phyloP scores from a whole-genome alignment of 1,284 basidiomycete genomes.

The Heterobasidion occidentale region DNA sequence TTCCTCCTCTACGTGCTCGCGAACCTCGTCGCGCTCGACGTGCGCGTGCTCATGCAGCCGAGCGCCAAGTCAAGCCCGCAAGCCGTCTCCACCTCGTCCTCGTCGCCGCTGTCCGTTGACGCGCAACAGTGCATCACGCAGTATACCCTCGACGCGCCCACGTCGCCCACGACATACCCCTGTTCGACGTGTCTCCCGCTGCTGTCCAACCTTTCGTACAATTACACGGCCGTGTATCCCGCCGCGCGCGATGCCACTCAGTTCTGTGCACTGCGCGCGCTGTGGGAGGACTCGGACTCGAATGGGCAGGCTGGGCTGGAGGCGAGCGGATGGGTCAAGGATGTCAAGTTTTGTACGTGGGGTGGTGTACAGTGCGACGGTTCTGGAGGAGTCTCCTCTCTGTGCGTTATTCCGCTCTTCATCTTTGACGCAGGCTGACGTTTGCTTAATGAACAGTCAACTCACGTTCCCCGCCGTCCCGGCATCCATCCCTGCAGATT shows the following conservation, averaged over 20 bases:
- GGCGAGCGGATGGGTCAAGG: constrained; percentile 39
- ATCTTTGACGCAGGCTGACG: not conserved
- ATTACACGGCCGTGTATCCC: constrained; percentile 23
- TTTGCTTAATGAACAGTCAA: constrained; percentile 20
- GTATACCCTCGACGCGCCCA: constrained; percentile 38
- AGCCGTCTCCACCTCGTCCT: constrained; percentile 10
- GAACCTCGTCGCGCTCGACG: constrained; percentile 32
- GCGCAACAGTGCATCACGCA: constrained; percentile 39
- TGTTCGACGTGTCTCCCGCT: constrained; percentile 39
- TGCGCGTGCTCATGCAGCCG: constrained; percentile 22
- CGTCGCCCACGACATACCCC: constrained; percentile 34
- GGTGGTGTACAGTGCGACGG: constrained; percentile 36
- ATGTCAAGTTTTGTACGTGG: constrained; percentile 41
- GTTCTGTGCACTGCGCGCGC: constrained; percentile 41
- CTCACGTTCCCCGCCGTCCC: constrained; percentile 41
- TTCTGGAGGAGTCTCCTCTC: constrained; percentile 30
- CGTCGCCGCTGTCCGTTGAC: constrained; percentile 26
- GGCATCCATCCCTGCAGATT: constrained; percentile 35
- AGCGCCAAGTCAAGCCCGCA: constrained; percentile 2
- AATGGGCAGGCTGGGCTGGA: constrained; percentile 30
- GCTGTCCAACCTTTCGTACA: constrained; percentile 30
- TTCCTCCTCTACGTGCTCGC: constrained; percentile 36
- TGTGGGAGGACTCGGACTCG: constrained; percentile 35
- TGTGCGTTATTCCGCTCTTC: constrained; percentile 26
- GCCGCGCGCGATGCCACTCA: constrained; percentile 28